phyloP scores from a whole-genome alignment of 495 filamentous ascomycete species.

The Penicillium cosmopolitanum region DNA sequence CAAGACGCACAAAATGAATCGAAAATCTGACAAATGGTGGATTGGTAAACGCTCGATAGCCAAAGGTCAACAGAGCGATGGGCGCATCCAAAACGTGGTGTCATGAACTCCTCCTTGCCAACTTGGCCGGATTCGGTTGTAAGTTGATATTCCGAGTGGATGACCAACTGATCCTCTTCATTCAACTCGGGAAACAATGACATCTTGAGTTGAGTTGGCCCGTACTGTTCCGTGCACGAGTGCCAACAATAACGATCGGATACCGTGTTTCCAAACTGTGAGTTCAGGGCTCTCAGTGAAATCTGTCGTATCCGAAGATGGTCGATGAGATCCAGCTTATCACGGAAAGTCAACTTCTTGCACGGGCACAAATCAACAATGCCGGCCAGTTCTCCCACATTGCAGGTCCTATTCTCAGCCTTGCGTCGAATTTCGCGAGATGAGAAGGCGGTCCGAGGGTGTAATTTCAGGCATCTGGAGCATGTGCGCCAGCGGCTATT shows the following conservation, averaged over 20 bases:
- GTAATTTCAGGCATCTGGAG: constrained; percentile 50
- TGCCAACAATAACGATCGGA: constrained; percentile 48
- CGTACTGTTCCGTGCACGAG: constrained; percentile 48
- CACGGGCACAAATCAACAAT: constrained; percentile 52
- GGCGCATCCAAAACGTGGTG: constrained; percentile 50
- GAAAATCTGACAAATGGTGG: constrained; percentile 43
- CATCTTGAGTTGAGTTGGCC: constrained; percentile 41
- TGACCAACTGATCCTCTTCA: constrained; percentile 34
- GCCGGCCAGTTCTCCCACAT: constrained; percentile 45
- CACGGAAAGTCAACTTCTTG: constrained; percentile 51
- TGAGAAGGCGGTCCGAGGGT: constrained; percentile 42
- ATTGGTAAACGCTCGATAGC: constrained; percentile 49
- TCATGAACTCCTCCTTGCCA: constrained; percentile 48
- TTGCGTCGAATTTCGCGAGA: constrained; percentile 42
- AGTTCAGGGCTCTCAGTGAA: constrained; percentile 30
- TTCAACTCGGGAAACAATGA: constrained; percentile 46
- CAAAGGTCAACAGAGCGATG: constrained; percentile 52
- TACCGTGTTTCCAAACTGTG: constrained; percentile 36
- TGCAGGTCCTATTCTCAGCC: constrained; percentile 41
- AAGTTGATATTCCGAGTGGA: constrained; percentile 49
- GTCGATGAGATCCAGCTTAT: constrained; percentile 44
- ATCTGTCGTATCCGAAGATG: constrained; percentile 39
- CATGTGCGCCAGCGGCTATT: constrained; percentile 45
- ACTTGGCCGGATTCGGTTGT: constrained; percentile 42
- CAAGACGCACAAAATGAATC: constrained; percentile 45